Conservation (phyloP, 2,329 filamentous ascomycete species). For the Xylaria sp. region DNA sequence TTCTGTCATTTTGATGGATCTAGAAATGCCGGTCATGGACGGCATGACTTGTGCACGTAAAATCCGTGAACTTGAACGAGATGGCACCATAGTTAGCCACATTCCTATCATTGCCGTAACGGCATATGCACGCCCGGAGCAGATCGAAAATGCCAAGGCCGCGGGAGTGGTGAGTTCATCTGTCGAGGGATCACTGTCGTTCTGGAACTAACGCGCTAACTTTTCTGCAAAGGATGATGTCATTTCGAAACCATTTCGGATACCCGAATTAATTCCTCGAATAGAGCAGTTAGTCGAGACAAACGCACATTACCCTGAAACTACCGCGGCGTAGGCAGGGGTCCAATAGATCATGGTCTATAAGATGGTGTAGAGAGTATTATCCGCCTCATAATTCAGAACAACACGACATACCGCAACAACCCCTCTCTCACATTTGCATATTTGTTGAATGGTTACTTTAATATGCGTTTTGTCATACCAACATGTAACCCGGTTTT, state of each 20-base stretch:
- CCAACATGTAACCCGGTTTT: conserved; percentile 7
- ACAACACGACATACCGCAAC: background rate
- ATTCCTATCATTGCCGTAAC: conserved; percentile 87
- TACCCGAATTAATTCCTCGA: conserved; percentile 74
- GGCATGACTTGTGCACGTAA: conserved; percentile 76
- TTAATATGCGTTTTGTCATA: conserved; percentile 7
- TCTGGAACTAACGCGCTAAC: conserved; percentile 36
- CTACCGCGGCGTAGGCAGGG: conserved; percentile 13
- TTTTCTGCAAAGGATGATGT: conserved; percentile 69
- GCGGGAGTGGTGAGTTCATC: conserved; percentile 74
- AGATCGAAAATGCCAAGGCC: conserved; percentile 75
- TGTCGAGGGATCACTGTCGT: background rate
- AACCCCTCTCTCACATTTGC: background rate
- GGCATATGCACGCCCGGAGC: conserved; percentile 79
- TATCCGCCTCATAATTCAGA: conserved; percentile 2
- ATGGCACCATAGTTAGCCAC: conserved; percentile 69
- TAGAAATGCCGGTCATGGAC: conserved; percentile 88
- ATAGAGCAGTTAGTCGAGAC: conserved; percentile 64
- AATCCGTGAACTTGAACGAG: conserved; percentile 74
- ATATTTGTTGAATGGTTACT: conserved; percentile 5
- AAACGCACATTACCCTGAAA: conserved; percentile 15
- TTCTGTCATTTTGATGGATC: conserved; percentile 79
- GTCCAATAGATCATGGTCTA: background rate
- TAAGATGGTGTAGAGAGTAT: background rate
- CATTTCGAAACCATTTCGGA: conserved; percentile 83